Conservation (phyloP, 2,329 filamentous ascomycete species). For the Ampelomyces quisqualis region DNA sequence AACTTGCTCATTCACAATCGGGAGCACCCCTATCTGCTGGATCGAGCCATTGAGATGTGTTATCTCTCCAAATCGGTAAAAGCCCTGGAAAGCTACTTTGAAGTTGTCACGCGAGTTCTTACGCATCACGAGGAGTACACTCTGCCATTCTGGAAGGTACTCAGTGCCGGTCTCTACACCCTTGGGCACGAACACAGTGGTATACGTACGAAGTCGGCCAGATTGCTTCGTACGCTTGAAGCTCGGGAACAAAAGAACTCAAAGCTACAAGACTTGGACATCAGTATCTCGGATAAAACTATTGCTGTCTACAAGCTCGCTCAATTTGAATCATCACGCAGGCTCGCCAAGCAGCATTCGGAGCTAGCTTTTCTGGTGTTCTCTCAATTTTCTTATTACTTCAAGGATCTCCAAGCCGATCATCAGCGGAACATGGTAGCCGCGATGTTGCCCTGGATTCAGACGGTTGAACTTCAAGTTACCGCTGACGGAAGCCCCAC, state of each 20-base stretch:
- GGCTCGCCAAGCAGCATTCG: constrained; percentile 82
- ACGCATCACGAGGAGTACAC: constrained; percentile 80
- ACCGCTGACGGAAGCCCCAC: constrained; percentile 91
- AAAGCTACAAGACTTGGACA: constrained; percentile 94
- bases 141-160: constrained; percentile 84
- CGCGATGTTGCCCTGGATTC: constrained; percentile 93
- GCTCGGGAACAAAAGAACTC: constrained; percentile 80
- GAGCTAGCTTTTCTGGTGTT: constrained; percentile 92
- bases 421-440: constrained; percentile 93
- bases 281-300: constrained; percentile 97
- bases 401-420: constrained; percentile 79
- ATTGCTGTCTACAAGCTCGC: constrained; percentile 97
- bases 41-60: constrained; percentile 88
- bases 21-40: constrained; percentile 79
- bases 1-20: constrained; percentile 90
- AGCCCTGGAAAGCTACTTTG: constrained; percentile 91
- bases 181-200: constrained; percentile 89
- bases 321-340: constrained; percentile 93
- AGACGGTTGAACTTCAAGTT: constrained; percentile 86
- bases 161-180: constrained; percentile 86
- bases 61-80: constrained; percentile 80
- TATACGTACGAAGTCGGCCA: constrained; percentile 83
- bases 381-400: constrained; percentile 91
- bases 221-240: constrained; percentile 77
- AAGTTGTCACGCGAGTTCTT: constrained; percentile 84